Evolutionary conservation across 495 filamentous ascomycete species (phyloP).

Genomic region (Paragyromitra xinjiangensis): DNA sequence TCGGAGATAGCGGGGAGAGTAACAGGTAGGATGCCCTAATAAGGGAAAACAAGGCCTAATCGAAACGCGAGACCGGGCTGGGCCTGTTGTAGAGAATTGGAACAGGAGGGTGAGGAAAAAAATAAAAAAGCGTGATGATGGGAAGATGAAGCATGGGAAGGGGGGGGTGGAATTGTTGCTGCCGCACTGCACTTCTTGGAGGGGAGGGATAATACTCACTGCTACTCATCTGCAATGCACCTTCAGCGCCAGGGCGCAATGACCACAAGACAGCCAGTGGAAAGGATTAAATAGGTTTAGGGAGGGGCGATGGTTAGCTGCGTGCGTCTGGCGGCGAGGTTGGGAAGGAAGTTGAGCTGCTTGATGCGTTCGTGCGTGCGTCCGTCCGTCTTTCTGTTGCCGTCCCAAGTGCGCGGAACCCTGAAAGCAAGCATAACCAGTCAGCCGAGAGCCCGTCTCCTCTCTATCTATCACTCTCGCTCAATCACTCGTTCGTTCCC

Average conservation of each 20-base stretch:
- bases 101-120: slow-evolving; percentile 40
- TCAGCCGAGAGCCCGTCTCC: slow-evolving; percentile 53
- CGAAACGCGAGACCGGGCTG: slow-evolving; percentile 49
- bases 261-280: slow-evolving; percentile 59
- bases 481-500: slow-evolving; percentile 53
- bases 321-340: slow-evolving; percentile 53
- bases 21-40: slow-evolving; percentile 45
- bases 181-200: slow-evolving; percentile 25
- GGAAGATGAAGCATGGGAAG: slow-evolving; percentile 35
- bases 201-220: slow-evolving; percentile 57
- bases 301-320: slow-evolving; percentile 55
- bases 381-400: slow-evolving; percentile 47
- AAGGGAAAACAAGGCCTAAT: slow-evolving; percentile 54
- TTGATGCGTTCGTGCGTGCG: slow-evolving; percentile 48
- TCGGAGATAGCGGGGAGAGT: slow-evolving; percentile 53
- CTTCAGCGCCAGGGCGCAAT: slow-evolving; percentile 57
- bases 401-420: slow-evolving; percentile 54
- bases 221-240: slow-evolving; percentile 57
- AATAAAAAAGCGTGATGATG: slow-evolving; percentile 20
- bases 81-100: slow-evolving; percentile 33
- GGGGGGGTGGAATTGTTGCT: slow-evolving; percentile 35
- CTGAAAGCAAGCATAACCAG: slow-evolving; percentile 51
- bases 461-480: slow-evolving; percentile 38
- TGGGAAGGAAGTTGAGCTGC: slow-evolving; percentile 44
- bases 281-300: slow-evolving; percentile 56